These are phyloP conservation scores for Aspergillus brunneoviolaceus DNA, from an alignment of 2,329 filamentous ascomycete genomes.

Conservation along the genomic window DNA sequence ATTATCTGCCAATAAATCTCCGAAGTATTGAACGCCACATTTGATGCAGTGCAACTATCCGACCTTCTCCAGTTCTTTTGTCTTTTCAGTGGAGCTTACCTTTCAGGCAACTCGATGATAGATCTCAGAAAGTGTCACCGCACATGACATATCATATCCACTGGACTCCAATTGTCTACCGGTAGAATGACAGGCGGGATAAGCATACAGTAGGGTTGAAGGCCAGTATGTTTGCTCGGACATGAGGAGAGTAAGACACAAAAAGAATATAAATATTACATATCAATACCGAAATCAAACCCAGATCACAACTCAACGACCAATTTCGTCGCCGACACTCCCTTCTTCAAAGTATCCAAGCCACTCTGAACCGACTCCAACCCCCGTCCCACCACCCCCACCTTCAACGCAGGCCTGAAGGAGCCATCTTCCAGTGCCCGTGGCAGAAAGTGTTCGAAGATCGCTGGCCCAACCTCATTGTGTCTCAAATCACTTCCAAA, in stretches of 20 bases:
- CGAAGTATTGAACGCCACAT: background rate
- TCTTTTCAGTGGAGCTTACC: no score
- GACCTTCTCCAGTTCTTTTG: background rate
- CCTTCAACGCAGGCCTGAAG: conserved; percentile 29
- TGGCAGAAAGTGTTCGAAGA: conserved; percentile 33
- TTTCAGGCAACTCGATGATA: no score
- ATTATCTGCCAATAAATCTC: background rate
- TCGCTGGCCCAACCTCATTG: conserved; percentile 28
- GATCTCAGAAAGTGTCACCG: no score
- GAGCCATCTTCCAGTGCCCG: conserved; percentile 35
- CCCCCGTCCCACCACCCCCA: conserved; percentile 22
- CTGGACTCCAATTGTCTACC: no score
- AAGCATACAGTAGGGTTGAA: no score
- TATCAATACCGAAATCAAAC: background rate
- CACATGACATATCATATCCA: no score
- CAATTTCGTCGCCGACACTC: conserved; percentile 29
- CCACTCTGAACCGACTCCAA: conserved; percentile 25
- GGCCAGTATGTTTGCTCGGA: no score
- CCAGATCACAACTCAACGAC: conserved; percentile 17
- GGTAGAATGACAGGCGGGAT: no score
- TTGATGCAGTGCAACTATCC: background rate
- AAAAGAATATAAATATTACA: background rate
- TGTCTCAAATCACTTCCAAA: conserved; percentile 21
- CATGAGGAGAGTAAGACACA: background rate
- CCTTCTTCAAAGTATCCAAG: conserved; percentile 18